Evolutionary conservation across 202 grass and related monocot genomes (phyloP).

Genomic region (Saccharum hybrid): DNA sequence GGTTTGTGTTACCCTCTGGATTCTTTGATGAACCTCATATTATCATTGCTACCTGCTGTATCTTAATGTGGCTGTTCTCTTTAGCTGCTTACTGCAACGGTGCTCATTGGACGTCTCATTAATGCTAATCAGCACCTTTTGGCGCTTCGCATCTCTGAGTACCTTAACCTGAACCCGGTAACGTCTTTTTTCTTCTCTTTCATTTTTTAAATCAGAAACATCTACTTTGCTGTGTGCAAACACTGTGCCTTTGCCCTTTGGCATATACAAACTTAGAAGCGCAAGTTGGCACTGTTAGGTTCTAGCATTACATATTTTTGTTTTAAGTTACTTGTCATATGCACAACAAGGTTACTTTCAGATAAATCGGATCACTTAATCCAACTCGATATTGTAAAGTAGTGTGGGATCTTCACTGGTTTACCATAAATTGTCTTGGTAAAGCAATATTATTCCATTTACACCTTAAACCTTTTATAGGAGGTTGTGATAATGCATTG

Average conservation of each 20-base stretch:
- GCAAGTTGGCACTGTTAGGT: constrained; percentile 16
- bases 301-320: constrained; percentile 9
- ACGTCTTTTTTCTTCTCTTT: constrained; percentile 38
- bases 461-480: constrained; percentile 62
- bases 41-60: constrained; percentile 35
- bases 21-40: constrained; percentile 8
- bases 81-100: constrained; percentile 80
- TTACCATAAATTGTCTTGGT: constrained; percentile 24
- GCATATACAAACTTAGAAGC: neutral
- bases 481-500: constrained; percentile 99
- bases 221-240: constrained; percentile 2
- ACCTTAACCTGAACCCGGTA: constrained; percentile 90
- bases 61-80: constrained; percentile 37
- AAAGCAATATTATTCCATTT: constrained; percentile 43
- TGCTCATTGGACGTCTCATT: constrained; percentile 84
- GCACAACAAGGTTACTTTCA: constrained; percentile 13
- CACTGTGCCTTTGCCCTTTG: neutral
- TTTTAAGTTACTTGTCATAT: constrained; percentile 23
- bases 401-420: neutral
- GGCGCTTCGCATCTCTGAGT: constrained; percentile 93
- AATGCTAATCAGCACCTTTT: constrained; percentile 93
- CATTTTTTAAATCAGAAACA: neutral
- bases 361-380: neutral
- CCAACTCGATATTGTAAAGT: constrained; percentile 13
- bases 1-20: constrained; percentile 53